These are phyloP conservation scores for Inonotus obliquus DNA, from an alignment of 1,284 basidiomycete genomes.

Conservation along the genomic window DNA sequence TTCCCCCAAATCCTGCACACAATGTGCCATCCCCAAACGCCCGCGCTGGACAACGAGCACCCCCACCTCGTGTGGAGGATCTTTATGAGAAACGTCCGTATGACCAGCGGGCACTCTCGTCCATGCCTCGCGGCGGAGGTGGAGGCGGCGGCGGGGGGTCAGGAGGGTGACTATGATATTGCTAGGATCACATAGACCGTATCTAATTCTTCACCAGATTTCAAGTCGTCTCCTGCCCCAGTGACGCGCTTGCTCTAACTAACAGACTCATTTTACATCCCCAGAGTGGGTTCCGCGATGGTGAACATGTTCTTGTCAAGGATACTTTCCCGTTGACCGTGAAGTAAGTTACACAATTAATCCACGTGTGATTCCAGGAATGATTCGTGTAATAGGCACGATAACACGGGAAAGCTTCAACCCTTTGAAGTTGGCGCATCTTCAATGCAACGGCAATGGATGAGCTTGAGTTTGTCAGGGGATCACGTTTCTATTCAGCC, in stretches of 20 bases:
- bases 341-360: conserved; percentile 43
- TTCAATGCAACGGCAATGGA: conserved; percentile 78
- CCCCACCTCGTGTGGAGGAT: conserved; percentile 49
- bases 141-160: conserved; percentile 19
- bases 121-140: conserved; percentile 31
- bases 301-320: conserved; percentile 75
- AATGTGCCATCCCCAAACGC: conserved; percentile 9
- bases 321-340: conserved; percentile 65
- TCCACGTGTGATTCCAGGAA: background rate
- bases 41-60: conserved; percentile 23
- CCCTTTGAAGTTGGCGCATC: conserved; percentile 66
- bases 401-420: conserved; percentile 64
- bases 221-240: conserved; percentile 52
- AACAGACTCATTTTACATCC: conserved; percentile 81
- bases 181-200: background rate
- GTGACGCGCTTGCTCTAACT: conserved; percentile 66
- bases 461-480: conserved; percentile 74
- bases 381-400: conserved; percentile 47
- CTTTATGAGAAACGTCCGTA: conserved; percentile 48
- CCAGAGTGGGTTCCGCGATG: conserved; percentile 59
- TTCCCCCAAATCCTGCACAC: conserved; percentile 34
- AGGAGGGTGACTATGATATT: conserved; percentile 6
- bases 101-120: conserved; percentile 38
- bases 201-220: conserved; percentile 37
- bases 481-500: conserved; percentile 72